Percentiles rank a stretch among this genome's conserved stretches.
These are phyloP conservation scores for Taphrina flavorubra DNA, from an alignment of 1,139 yeast genomes.

Conservation along the genomic window DNA sequence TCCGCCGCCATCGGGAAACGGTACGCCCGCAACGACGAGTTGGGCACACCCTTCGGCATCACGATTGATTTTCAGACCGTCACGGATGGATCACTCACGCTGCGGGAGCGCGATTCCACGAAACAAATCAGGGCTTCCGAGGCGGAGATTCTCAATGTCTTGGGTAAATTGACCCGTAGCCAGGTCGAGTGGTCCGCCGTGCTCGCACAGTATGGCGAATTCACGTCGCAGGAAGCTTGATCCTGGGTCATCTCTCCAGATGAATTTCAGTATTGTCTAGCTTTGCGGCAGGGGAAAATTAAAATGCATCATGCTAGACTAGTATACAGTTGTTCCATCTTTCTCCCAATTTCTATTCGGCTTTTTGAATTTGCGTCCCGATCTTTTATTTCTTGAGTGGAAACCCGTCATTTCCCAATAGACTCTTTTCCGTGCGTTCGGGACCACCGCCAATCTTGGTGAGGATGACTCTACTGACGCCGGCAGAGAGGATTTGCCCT, in stretches of 20 bases:
- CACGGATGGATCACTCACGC: conserved; percentile 78
- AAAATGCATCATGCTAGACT: too few species aligned
- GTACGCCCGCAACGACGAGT: conserved; percentile 97
- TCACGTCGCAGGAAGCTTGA: conserved; percentile 29
- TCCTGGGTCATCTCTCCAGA: background rate
- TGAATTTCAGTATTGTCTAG: too few species aligned
- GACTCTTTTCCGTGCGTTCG: conserved; percentile 36
- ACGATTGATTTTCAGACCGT: conserved; percentile 96
- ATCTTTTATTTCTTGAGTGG: conserved; percentile 19
- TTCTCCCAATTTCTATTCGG: too few species aligned
- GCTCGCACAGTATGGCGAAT: conserved; percentile 43
- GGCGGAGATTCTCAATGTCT: conserved; percentile 76
- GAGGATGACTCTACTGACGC: conserved; percentile 80
- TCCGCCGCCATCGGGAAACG: conserved; percentile 98
- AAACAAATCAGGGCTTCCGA: conserved; percentile 94
- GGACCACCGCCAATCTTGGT: conserved; percentile 92
- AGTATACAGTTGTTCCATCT: too few species aligned
- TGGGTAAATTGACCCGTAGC: conserved; percentile 54
- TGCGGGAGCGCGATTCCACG: conserved; percentile 98
- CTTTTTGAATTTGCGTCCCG: too few species aligned
- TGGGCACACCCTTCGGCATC: conserved; percentile 98
- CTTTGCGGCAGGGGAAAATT: background rate
- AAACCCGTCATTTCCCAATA: conserved; percentile 42
- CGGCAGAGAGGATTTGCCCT: conserved; percentile 68
- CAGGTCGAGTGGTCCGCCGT: conserved; percentile 41